Base-by-base conservation (phyloP, 1,139 yeast species). In the Geotrichum macrosporum region DNA sequence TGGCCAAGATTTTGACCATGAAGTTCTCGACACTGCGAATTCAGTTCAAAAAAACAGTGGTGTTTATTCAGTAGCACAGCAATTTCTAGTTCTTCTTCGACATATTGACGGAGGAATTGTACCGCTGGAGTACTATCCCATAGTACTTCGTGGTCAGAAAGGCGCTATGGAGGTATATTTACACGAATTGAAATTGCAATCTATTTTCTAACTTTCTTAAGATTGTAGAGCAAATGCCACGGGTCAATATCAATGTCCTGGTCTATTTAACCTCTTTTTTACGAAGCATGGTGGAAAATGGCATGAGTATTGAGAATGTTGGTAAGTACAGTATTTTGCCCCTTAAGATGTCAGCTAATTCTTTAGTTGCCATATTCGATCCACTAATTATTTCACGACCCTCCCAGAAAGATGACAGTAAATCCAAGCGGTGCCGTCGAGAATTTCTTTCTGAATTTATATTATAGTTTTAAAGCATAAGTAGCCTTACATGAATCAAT, bases 31-130 rank as follows among this genome's bases (percentile, higher is more conserved):
- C 24, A 53, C 59, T 1, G 65, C 65, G 15, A 61, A 62, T 44
- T 50, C 24, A 6, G 20, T 38, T 8, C 33, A 29, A 13, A n/a
- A 8, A 4, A 44, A 48, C 38, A 22, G 41, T 3, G 68, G 68
- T 1, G 50, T 56, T 1, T 58, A 57, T 27, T 61, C 69, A 0
- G 70, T 67, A 1, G 63, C 66, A 1, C 57, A 57, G 26, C 62
- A 59, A 33, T 59, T 67, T 21, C 27, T 69, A 9, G 48, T 67
- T 3, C 45, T 74, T 3, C 53, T 74, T 48, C 52, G 57, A 21
- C 62, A 66, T 48, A 51, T 71, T 9, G 69, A 71, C 16, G 74
- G 70, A 18, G 73, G 73, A 2, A 58, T 73, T 8, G 61, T 74
- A 10, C 65, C 73, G 0, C 57, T 53, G 15, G 69, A 67, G 24